phyloP scores from a whole-genome alignment of 305 asterid genomes.

The Fraxinus floribunda region DNA sequence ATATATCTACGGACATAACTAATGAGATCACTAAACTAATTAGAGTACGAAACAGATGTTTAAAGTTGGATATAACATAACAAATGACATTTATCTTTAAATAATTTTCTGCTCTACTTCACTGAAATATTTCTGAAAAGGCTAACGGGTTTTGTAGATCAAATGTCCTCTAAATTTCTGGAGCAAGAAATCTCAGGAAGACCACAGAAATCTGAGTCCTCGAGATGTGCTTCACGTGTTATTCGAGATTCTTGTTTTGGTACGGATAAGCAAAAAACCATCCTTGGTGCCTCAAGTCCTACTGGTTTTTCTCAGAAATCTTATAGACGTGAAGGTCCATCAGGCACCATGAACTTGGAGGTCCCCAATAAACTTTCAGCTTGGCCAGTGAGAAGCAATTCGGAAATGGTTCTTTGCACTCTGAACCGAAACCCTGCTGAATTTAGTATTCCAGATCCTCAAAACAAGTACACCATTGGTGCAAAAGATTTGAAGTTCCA shows the following conservation, averaged over 20 bases:
- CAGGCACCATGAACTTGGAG: constrained; percentile 24
- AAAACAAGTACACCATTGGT: constrained; percentile 50
- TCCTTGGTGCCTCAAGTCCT: not conserved
- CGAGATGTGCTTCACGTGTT: not conserved
- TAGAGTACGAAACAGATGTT: not conserved
- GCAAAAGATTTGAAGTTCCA: constrained; percentile 46
- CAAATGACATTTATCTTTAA: not conserved
- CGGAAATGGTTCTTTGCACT: constrained; percentile 38
- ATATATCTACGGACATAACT: not conserved
- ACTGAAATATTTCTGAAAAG: not conserved
- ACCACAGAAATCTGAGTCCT: not conserved
- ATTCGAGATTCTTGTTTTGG: not conserved
- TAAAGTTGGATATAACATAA: not conserved
- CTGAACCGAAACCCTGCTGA: constrained; percentile 77
- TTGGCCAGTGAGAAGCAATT: constrained; percentile 13
- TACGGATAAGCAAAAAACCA: not conserved
- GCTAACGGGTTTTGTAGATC: not conserved
- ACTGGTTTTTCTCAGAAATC: not conserved
- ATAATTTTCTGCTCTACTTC: not conserved
- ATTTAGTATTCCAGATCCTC: constrained; percentile 51
- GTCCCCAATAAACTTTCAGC: not conserved
- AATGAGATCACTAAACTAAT: not conserved
- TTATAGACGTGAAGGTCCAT: not conserved
- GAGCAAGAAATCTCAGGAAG: not conserved
- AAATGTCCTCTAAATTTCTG: not conserved